Evolutionary conservation across 108 stramenopile genomes (phyloP).

Genomic region (Pelagomonas calceolata): DNA sequence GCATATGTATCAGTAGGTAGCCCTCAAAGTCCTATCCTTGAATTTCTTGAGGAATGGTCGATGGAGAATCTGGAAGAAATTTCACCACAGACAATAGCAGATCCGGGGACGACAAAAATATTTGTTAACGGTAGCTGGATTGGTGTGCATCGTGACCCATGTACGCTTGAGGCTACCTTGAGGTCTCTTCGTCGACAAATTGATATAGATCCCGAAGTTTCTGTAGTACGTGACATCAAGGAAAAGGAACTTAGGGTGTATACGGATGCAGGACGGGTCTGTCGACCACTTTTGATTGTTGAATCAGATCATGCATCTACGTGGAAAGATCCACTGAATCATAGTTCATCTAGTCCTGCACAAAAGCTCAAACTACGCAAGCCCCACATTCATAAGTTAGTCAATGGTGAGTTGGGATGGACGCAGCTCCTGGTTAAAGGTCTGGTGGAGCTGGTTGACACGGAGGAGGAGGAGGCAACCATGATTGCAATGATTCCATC

Average conservation of each 20-base stretch:
- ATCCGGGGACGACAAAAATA: conserved; percentile 84
- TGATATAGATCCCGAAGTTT: conserved; percentile 92
- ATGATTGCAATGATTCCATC: conserved; percentile 96
- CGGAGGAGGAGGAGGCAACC: conserved; percentile 96
- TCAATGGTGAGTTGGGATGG: conserved; percentile 47
- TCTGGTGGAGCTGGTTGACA: conserved; percentile 93
- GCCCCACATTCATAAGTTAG: conserved; percentile 35
- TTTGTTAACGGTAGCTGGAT: conserved; percentile 98
- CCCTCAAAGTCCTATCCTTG: conserved; percentile 75
- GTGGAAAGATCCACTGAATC: conserved; percentile 66
- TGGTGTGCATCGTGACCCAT: conserved; percentile 91
- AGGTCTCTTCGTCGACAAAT: conserved; percentile 76
- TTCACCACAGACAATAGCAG: conserved; percentile 80
- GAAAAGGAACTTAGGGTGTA: conserved; percentile 89
- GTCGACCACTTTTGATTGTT: conserved; percentile 93
- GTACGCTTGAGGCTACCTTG: conserved; percentile 60
- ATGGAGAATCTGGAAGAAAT: conserved; percentile 75
- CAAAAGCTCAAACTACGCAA: conserved; percentile 32
- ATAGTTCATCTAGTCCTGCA: conserved; percentile 61
- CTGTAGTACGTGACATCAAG: conserved; percentile 83
- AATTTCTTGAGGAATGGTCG: conserved; percentile 88
- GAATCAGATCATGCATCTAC: conserved; percentile 34
- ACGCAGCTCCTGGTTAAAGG: conserved; percentile 81
- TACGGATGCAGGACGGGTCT: conserved; percentile 97
- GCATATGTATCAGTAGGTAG: conserved; percentile 90